A percentile compares a stretch with the other conserved stretches of the same genome.
Evolutionary conservation across 805 yeast species (phyloP).

Genomic region (Jamesozyma jinghongensis): DNA sequence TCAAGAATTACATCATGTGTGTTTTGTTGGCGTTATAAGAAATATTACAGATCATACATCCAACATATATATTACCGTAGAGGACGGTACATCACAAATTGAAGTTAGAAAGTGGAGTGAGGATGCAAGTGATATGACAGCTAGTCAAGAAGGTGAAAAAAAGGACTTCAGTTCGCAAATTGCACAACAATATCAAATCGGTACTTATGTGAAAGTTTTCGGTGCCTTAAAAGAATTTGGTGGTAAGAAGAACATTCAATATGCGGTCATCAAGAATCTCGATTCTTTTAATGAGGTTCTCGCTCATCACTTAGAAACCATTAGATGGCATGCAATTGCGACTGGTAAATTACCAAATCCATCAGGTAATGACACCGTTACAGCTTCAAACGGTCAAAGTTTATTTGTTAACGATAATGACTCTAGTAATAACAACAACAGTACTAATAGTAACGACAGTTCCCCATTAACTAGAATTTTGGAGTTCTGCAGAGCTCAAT

Average conservation of each 20-base stretch:
- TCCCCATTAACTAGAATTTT: constrained; percentile 37
- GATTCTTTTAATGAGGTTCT: constrained; percentile 58
- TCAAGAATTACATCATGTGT: constrained; percentile 52
- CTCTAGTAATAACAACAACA: constrained; percentile 13
- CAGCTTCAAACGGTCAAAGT: background rate
- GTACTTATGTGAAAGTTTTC: constrained; percentile 52
- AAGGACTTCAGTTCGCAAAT: constrained; percentile 24
- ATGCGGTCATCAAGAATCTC: constrained; percentile 49
- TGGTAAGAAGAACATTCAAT: constrained; percentile 54
- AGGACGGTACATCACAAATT: constrained; percentile 68
- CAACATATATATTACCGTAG: constrained; percentile 49
- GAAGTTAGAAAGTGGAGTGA: constrained; percentile 59
- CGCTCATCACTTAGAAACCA: constrained; percentile 58
- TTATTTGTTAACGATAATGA: constrained; percentile 1
- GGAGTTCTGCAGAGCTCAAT: constrained; percentile 41
- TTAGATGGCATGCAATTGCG: constrained; percentile 46
- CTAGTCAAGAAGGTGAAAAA: constrained; percentile 19
- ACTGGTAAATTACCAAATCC: constrained; percentile 37
- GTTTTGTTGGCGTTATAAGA: constrained; percentile 64
- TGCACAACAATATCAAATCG: constrained; percentile 33
- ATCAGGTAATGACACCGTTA: constrained; percentile 1
- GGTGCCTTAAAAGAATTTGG: constrained; percentile 52
- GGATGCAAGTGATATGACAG: constrained; percentile 30
- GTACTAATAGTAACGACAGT: constrained; percentile 24
- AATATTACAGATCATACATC: constrained; percentile 51